Evolutionary conservation across 345 rosid genomes (phyloP).

Genomic region (Salix purpurea): DNA sequence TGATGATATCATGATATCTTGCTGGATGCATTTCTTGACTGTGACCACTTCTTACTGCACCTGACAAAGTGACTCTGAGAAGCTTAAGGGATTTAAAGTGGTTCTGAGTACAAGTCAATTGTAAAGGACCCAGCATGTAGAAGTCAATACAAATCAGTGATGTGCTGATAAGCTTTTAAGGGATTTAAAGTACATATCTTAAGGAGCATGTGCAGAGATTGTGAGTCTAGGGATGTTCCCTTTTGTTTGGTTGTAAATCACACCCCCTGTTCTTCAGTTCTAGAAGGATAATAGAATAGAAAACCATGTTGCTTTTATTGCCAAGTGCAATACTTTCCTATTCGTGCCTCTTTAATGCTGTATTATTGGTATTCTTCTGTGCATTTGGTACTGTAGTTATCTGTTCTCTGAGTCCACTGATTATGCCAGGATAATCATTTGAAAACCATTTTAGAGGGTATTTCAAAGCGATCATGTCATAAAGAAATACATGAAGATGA

Average conservation of each 20-base stretch:
- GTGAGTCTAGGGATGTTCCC: not conserved
- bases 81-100: not conserved
- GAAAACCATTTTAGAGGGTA: constrained; percentile 49
- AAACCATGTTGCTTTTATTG: not conserved
- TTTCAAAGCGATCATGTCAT: constrained; percentile 39
- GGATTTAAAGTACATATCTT: not conserved
- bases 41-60: not conserved
- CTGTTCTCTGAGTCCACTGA: constrained; percentile 19
- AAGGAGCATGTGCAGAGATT: not conserved
- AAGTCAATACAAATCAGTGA: not conserved
- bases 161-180: not conserved
- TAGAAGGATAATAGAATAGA: not conserved
- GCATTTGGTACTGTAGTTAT: not conserved
- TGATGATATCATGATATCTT: constrained; percentile 8
- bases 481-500: constrained; percentile 64
- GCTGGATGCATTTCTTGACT: not conserved
- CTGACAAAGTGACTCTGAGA: not conserved
- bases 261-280: not conserved
- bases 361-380: not conserved
- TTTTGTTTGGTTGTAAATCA: not conserved
- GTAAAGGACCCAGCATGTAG: not conserved
- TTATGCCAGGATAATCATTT: constrained; percentile 55
- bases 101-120: not conserved
- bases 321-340: not conserved
- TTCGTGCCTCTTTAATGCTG: not conserved